Evolutionary conservation across 176 grass and related monocot species (phyloP).

Genomic region (Panicum miliaceum): DNA sequence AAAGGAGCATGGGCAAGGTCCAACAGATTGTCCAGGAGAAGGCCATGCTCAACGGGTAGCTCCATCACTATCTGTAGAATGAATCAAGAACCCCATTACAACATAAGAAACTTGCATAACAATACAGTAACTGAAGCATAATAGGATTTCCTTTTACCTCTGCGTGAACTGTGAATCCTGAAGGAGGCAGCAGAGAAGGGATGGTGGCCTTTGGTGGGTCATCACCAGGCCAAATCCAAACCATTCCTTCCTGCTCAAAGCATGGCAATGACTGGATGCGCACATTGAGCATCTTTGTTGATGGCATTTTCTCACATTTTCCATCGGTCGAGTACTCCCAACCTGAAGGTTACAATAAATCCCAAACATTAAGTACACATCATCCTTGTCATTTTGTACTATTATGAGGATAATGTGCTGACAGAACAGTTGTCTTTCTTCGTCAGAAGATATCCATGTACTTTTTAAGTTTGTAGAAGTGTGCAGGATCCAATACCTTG

Average conservation of each 20-base stretch:
- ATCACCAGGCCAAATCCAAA: slow-evolving; percentile 94
- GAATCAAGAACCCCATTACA: slow-evolving; percentile 14
- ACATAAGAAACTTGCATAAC: slow-evolving; percentile 6
- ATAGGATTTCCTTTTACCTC: slow-evolving; percentile 59
- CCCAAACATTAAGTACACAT: slow-evolving; percentile 15
- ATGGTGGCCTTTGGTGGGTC: slow-evolving; percentile 66
- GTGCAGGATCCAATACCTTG: neutral
- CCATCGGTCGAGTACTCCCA: slow-evolving; percentile 97
- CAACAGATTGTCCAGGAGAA: slow-evolving; percentile 95
- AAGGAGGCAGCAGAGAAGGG: slow-evolving; percentile 84
- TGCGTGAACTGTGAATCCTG: slow-evolving; percentile 86
- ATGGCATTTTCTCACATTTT: slow-evolving; percentile 99
- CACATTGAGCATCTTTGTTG: slow-evolving; percentile 75
- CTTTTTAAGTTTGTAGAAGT: neutral
- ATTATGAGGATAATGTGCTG: neutral
- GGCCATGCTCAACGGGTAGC: slow-evolving; percentile 89
- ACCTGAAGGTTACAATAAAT: slow-evolving; percentile 58
- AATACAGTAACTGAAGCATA: neutral
- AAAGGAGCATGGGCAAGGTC: slow-evolving; percentile 99
- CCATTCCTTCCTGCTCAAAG: slow-evolving; percentile 97
- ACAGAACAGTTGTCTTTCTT: neutral
- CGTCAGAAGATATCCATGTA: neutral
- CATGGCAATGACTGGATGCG: slow-evolving; percentile 81
- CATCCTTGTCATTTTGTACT: neutral
- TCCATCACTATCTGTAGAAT: slow-evolving; percentile 91